These are phyloP conservation scores for Rhodotorula diobovata DNA, from an alignment of 768 basidiomycete species.

Conservation along the genomic window DNA sequence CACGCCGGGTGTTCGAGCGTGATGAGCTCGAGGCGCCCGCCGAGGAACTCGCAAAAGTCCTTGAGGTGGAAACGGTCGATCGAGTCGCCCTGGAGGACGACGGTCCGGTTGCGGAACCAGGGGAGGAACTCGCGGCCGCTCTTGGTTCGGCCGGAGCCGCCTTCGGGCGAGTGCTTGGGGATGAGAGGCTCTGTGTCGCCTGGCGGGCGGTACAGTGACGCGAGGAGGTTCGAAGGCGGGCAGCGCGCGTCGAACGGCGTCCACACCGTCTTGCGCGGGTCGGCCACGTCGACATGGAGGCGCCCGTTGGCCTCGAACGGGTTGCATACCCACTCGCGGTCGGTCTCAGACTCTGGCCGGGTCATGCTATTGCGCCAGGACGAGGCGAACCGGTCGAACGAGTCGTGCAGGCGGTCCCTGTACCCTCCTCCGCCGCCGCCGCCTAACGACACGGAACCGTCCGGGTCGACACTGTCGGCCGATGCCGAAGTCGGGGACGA, in stretches of 20 bases:
- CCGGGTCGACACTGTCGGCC: background rate
- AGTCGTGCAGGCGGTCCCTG: conserved; percentile 1
- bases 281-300: conserved; percentile 15
- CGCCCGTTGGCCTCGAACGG: conserved; percentile 32
- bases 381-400: conserved; percentile 12
- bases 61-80: conserved; percentile 40
- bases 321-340: conserved; percentile 29
- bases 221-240: conserved; percentile 21
- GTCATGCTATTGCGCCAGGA: background rate
- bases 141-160: background rate
- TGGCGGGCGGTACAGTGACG: conserved; percentile 14
- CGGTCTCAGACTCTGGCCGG: background rate
- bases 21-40: conserved; percentile 19
- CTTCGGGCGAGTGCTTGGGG: background rate
- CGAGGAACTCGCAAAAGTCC: conserved; percentile 37
- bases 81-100: conserved; percentile 37
- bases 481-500: background rate
- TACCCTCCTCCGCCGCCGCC: too few species aligned
- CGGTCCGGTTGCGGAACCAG: conserved; percentile 36
- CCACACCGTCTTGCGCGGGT: conserved; percentile 16
- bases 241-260: conserved; percentile 26
- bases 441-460: too few species aligned
- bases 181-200: conserved; percentile 22
- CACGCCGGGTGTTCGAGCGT: conserved; percentile 24
- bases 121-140: conserved; percentile 19